phyloP scores from a whole-genome alignment of 2,329 filamentous ascomycete species.

The Beauveria rudraprayagi region DNA sequence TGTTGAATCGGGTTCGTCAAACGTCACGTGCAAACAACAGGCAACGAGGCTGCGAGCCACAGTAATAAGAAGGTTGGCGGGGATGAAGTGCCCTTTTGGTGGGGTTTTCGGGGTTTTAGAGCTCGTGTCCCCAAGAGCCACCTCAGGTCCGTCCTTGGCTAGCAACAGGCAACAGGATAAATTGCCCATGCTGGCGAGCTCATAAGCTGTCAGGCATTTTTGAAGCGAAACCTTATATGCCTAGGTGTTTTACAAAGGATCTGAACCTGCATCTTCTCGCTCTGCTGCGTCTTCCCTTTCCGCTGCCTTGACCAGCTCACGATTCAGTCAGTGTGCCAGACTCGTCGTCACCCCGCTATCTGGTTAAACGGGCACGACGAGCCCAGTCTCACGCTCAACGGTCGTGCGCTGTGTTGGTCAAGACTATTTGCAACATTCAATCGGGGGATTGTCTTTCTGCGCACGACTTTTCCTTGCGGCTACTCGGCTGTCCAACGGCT shows the following conservation, averaged over 20 bases:
- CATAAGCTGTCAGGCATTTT: neutral
- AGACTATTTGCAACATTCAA: too few relatives aligned
- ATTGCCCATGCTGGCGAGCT: neutral
- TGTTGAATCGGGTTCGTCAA: neutral
- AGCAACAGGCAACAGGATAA: slow-evolving; percentile 11
- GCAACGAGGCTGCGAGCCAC: neutral
- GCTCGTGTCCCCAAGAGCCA: neutral
- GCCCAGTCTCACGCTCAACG: neutral
- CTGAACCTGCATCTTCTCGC: neutral
- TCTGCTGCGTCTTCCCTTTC: neutral
- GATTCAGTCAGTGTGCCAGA: neutral
- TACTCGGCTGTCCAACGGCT: neutral
- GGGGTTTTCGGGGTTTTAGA: neutral
- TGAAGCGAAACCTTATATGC: neutral
- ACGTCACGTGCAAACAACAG: neutral
- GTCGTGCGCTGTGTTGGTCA: neutral
- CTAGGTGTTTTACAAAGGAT: slow-evolving; percentile 1
- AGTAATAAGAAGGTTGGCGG: neutral
- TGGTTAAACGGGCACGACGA: neutral
- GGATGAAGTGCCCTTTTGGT: neutral
- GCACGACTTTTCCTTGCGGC: neutral
- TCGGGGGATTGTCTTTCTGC: neutral
- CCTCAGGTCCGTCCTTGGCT: neutral
- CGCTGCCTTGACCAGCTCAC: neutral
- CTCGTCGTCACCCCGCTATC: slow-evolving; percentile 6